These are phyloP conservation scores for Suillus clintonianus DNA, from an alignment of 768 basidiomycete species.

Conservation along the genomic window DNA sequence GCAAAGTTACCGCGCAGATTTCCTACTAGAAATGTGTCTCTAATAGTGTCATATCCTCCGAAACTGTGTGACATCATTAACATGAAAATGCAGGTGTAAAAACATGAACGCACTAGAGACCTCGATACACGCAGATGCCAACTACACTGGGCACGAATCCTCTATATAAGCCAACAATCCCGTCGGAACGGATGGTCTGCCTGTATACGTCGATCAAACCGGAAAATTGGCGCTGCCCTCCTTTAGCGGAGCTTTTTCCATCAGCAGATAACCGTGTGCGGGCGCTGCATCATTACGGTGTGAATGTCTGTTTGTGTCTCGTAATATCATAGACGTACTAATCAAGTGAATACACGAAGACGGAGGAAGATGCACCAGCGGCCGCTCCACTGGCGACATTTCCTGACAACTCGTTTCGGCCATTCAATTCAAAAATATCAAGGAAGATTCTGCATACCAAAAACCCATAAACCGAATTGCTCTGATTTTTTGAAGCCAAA, in stretches of 20 bases:
- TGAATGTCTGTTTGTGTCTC: neutral
- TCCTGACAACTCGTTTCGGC: conserved; percentile 19
- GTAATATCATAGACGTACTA: conserved; percentile 28
- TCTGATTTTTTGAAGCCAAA: conserved; percentile 40
- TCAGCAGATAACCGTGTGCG: conserved; percentile 45
- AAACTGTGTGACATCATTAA: conserved; percentile 28
- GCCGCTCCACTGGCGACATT: conserved; percentile 45
- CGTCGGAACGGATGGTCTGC: conserved; percentile 43
- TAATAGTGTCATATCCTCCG: conserved; percentile 44
- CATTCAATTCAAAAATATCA: neutral
- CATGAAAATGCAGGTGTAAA: neutral
- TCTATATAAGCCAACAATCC: conserved; percentile 42
- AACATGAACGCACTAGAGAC: conserved; percentile 38
- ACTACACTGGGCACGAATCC: conserved; percentile 44
- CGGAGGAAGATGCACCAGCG: conserved; percentile 42
- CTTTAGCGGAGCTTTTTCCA: conserved; percentile 36
- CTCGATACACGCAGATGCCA: conserved; percentile 45
- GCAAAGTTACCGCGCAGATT: conserved; percentile 40
- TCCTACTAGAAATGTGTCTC: conserved; percentile 41
- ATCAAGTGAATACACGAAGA: conserved; percentile 50
- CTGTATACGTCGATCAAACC: conserved; percentile 46
- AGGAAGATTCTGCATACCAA: conserved; percentile 19
- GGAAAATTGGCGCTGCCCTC: conserved; percentile 42
- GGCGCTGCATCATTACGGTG: conserved; percentile 25
- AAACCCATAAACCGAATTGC: conserved; percentile 38